Evolutionary conservation across 371 early-diverging fungal species (phyloP).

Genomic region (Mycotypha africana): DNA sequence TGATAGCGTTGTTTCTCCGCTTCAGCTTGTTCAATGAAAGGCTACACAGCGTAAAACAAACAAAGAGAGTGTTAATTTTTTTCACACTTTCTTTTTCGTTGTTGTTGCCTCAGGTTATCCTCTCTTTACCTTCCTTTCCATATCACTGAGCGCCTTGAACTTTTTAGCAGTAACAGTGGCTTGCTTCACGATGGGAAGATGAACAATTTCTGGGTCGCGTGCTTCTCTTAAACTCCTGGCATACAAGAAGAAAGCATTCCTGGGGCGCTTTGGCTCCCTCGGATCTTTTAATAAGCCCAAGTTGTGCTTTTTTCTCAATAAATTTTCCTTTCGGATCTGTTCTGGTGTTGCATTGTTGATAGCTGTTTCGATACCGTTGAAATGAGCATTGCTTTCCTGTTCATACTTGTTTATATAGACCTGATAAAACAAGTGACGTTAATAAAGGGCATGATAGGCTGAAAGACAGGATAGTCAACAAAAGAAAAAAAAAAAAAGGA

Average conservation of each 20-base stretch:
- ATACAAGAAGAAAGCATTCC: conserved; percentile 38
- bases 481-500: too few species aligned
- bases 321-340: conserved; percentile 46
- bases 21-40: too few species aligned
- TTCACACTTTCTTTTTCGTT: too few species aligned
- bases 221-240: conserved; percentile 13
- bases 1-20: too few species aligned
- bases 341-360: conserved; percentile 42
- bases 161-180: conserved; percentile 1
- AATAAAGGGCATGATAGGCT: too few species aligned
- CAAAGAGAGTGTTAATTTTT: too few species aligned
- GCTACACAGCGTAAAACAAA: too few species aligned
- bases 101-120: too few species aligned
- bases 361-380: conserved; percentile 24
- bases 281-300: conserved; percentile 53
- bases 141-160: conserved; percentile 1
- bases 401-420: conserved; percentile 27
- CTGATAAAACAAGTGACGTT: too few species aligned
- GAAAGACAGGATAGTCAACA: too few species aligned
- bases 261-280: conserved; percentile 54
- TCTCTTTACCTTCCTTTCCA: conserved; percentile 1
- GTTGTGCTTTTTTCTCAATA: conserved; percentile 41
- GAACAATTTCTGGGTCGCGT: neutral
- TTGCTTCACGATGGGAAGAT: neutral
- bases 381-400: conserved; percentile 19